Evolutionary conservation across 2,329 filamentous ascomycete species (phyloP).

Genomic region (Talaromyces pinophilus): DNA sequence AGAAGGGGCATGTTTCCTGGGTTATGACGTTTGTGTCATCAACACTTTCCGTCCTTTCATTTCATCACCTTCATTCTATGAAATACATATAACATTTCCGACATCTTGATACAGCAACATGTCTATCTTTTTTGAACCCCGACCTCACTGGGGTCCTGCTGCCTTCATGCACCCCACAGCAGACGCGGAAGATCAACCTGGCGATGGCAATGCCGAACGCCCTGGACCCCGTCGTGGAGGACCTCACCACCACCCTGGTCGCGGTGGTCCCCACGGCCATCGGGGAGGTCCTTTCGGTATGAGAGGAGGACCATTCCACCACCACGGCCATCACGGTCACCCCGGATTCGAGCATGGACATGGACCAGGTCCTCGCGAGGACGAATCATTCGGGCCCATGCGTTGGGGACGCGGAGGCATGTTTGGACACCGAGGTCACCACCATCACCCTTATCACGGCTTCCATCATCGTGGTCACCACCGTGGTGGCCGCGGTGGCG

Average conservation of each 20-base stretch:
- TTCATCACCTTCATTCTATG: not conserved
- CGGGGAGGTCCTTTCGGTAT: not conserved
- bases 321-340: slow-evolving; percentile 2
- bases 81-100: not conserved
- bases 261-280: slow-evolving; percentile 11
- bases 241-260: slow-evolving; percentile 2
- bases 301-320: not conserved
- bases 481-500: slow-evolving; percentile 27
- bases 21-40: not conserved
- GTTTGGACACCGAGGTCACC: slow-evolving; percentile 13
- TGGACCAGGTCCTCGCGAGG: slow-evolving; percentile 14
- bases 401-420: slow-evolving; percentile 10
- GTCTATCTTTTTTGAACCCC: slow-evolving; percentile 3
- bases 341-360: not conserved
- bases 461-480: slow-evolving; percentile 24
- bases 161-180: not conserved
- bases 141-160: not conserved
- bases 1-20: not conserved
- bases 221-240: not conserved
- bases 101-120: not conserved
- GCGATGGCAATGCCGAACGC: not conserved
- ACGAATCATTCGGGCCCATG: slow-evolving; percentile 7
- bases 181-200: not conserved
- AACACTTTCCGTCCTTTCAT: not conserved
- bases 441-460: slow-evolving; percentile 13